Conservation (phyloP, 2,329 filamentous ascomycete species). For the Saccharata proteae region DNA sequence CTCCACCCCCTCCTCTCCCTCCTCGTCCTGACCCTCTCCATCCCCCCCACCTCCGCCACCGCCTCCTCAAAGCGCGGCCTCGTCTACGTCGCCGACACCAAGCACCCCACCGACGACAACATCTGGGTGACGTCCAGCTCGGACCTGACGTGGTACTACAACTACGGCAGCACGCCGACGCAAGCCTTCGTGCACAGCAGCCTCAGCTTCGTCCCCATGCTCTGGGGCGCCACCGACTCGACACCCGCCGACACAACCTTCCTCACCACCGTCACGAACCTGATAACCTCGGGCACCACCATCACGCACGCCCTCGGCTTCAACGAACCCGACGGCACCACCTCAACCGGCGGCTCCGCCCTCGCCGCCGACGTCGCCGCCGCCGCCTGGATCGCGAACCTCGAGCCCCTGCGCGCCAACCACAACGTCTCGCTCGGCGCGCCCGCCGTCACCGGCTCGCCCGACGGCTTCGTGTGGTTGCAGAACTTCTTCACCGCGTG, state of each 20-base stretch:
- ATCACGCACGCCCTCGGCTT: constrained; percentile 61
- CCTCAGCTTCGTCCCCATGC: constrained; percentile 71
- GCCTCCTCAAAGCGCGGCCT: constrained; percentile 58
- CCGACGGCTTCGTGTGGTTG: constrained; percentile 54
- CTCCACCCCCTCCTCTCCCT: no score
- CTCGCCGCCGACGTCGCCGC: constrained; percentile 51
- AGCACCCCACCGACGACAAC: constrained; percentile 48
- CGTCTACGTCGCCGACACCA: constrained; percentile 48
- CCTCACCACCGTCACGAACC: constrained; percentile 42
- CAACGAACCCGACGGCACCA: constrained; percentile 60
- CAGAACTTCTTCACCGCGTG: constrained; percentile 52
- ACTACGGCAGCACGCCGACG: constrained; percentile 52
- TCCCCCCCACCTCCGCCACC: constrained; percentile 14
- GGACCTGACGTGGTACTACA: constrained; percentile 75
- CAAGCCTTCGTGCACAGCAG: constrained; percentile 28
- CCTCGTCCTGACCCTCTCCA: constrained; percentile 6
- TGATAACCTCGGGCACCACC: constrained; percentile 43
- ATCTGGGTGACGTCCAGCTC: constrained; percentile 46
- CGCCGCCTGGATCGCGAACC: constrained; percentile 55
- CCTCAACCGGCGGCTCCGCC: constrained; percentile 47
- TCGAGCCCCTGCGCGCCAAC: constrained; percentile 53
- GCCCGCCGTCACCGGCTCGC: constrained; percentile 55
- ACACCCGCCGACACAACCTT: constrained; percentile 43
- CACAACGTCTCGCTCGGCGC: constrained; percentile 55
- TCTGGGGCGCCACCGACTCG: constrained; percentile 49